Evolutionary conservation across 2,329 filamentous ascomycete genomes (phyloP), one percentile per base, ranked within the genome.

Genomic region (Trichoderma sp.): DNA sequence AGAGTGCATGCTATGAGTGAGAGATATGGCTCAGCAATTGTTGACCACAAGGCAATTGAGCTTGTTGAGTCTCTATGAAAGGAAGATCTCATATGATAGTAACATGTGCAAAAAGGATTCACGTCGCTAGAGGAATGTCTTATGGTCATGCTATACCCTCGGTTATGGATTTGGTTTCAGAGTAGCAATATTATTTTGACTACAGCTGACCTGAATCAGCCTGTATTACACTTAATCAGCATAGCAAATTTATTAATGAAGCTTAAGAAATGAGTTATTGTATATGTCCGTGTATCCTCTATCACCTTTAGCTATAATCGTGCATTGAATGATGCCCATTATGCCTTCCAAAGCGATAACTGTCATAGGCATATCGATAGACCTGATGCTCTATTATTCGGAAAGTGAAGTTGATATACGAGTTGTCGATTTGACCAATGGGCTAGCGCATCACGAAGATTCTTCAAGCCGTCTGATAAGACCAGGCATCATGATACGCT

Each of bases 1-100:
- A n/a, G 65, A 35, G 65, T 68, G 3, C 65, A 68, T 14, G 65
- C 65, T 33, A 68, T 68, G 65, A 68, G 65, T 31, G 65, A 68
- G 24, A 56, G 65, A 68, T 68, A 68, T 8, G 45, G 45, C 14
- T 68, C 65, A 16, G 65, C 65, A 12, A 68, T 68, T 21, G 18
- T 68, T 35, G 65, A 68, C 14, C 65, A 68, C 16, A 68, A 68
- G 65, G 45, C 65, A 3, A 68, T 68, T 35, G 65, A 68, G n/a
- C 29, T 68, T 14, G 29, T 68, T 14, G 65, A 68, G 29, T 68
- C 65, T 56, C 65, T 56, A 12, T 68, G 14, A 56, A 29, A 38
- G 18, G 9, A 14, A 24, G 9, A 53, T n/a, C 45, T 21, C n/a
- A 24, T 12, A 53, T 56, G n/a, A 24, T 11, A 24, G n/a, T 24